phyloP scores from a whole-genome alignment of 164 flowering plant species.

The Sedum album region DNA sequence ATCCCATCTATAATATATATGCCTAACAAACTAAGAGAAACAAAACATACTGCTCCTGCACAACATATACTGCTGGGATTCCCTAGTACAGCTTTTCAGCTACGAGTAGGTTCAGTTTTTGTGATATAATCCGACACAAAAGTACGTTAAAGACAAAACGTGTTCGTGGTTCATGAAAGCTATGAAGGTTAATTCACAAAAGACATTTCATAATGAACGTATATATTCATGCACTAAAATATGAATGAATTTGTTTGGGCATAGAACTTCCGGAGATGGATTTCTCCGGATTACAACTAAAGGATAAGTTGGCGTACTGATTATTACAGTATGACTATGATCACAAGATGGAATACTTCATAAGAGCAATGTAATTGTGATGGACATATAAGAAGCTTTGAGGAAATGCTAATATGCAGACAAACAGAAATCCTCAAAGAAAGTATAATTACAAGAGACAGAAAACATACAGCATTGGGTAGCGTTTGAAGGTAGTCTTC shows the following conservation, averaged over 20 bases:
- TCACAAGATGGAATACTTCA: neutral
- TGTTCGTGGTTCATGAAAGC: slow-evolving; percentile 3
- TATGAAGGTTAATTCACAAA: neutral
- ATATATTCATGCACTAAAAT: neutral
- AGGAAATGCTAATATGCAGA: neutral
- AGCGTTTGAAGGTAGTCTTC: slow-evolving; percentile 69
- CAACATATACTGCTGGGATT: neutral
- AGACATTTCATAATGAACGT: neutral
- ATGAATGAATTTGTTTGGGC: too few relatives aligned
- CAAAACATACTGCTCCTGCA: neutral
- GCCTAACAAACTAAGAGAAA: neutral
- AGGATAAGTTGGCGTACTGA: neutral
- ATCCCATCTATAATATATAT: neutral
- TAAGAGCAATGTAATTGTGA: neutral
- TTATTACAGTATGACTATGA: neutral
- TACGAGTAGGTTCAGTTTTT: neutral
- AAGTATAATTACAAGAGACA: neutral
- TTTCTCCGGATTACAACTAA: neutral
- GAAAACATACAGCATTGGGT: slow-evolving; percentile 68
- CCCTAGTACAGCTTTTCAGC: neutral
- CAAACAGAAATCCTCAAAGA: neutral
- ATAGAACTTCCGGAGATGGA: too few relatives aligned
- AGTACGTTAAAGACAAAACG: neutral
- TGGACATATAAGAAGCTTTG: neutral
- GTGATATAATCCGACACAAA: neutral